Evolutionary conservation across 768 basidiomycete species (phyloP).

Genomic region (Rhizopogon vulgaris): DNA sequence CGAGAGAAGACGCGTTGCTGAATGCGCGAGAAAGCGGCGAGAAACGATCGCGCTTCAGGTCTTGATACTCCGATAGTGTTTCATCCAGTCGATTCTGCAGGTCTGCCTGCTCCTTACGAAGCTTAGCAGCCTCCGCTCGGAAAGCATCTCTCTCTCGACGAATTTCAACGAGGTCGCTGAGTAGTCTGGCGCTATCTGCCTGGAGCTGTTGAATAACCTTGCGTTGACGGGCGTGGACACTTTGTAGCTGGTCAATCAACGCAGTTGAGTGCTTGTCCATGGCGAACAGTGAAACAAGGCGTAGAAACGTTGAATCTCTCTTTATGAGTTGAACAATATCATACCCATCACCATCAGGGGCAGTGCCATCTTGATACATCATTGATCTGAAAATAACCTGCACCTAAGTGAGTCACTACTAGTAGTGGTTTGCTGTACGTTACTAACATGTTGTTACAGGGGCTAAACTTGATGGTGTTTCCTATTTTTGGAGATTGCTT

Average conservation of each 20-base stretch:
- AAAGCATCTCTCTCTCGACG: constrained; percentile 23
- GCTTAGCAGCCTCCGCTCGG: constrained; percentile 14
- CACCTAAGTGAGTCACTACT: not conserved
- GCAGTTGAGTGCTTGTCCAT: constrained; percentile 10
- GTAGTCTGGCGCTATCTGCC: constrained; percentile 16
- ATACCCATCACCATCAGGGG: not conserved
- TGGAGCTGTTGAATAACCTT: constrained; percentile 21
- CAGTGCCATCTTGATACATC: not conserved
- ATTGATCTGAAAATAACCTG: not conserved
- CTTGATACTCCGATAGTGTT: constrained; percentile 10
- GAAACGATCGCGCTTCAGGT: constrained; percentile 18
- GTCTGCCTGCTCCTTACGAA: constrained; percentile 17
- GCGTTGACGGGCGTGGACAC: constrained; percentile 17
- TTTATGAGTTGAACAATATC: not conserved
- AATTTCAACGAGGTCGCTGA: constrained; percentile 19
- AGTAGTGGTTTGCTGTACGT: not conserved
- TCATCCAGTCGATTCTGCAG: constrained; percentile 17
- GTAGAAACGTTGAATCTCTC: not conserved
- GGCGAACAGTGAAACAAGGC: not conserved
- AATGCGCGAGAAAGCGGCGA: constrained; percentile 8
- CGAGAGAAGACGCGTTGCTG: not conserved
- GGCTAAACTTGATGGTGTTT: not conserved
- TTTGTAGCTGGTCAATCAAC: constrained; percentile 21
- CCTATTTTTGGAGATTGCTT: not conserved
- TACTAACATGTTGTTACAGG: not conserved